Evolutionary conservation across 305 asterid genomes (phyloP), one percentile per base, ranked within the genome.

Genomic region (Fraxinus ornus): DNA sequence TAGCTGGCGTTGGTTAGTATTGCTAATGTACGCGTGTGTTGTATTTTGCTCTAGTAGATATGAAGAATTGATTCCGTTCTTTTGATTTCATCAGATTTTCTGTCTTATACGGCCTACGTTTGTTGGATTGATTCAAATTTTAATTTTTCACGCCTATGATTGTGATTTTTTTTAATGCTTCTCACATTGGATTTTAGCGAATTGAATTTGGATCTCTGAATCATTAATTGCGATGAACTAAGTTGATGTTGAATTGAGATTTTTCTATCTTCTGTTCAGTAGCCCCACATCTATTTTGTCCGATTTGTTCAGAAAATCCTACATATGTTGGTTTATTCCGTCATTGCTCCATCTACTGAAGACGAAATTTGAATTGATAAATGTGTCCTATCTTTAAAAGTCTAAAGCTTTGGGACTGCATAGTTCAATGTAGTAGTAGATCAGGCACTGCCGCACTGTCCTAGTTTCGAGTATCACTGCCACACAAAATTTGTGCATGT

Each of bases 1-100:
- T 95, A 86, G 98, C 94, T 30, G 98, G 98, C 75, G 83, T 94
- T 21, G 98, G 97, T 94, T 41, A 57, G 15, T 76, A 68, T 68
- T 28, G 32, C 75, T 28, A 33, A 19, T 78, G 7, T 77, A 49
- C 10, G 26, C 70, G 60, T 8, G 7, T 39, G 17, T 75, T 41
- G 35, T 64, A n/a, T 26, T 78, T 24, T 8, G 22, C 77, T 82
- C 36, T 76, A 41, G 57, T 47, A 47, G 57, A 47, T 47, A 47
- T 47, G 57, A 47, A 47, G 57, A 47, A 47, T 47, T 47, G 19
- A 13, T 47, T 3, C 57, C 55, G 7, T 47, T 47, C 19, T 13
- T 47, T 47, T 47, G 57, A 47, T 47, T 47, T 47, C 57, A 12
- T 47, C 13, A n/a, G 19, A 47, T 47, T 47, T 47, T 13, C 57